phyloP scores from a whole-genome alignment of 495 filamentous ascomycete species.

The Penicillium samsonianum region DNA sequence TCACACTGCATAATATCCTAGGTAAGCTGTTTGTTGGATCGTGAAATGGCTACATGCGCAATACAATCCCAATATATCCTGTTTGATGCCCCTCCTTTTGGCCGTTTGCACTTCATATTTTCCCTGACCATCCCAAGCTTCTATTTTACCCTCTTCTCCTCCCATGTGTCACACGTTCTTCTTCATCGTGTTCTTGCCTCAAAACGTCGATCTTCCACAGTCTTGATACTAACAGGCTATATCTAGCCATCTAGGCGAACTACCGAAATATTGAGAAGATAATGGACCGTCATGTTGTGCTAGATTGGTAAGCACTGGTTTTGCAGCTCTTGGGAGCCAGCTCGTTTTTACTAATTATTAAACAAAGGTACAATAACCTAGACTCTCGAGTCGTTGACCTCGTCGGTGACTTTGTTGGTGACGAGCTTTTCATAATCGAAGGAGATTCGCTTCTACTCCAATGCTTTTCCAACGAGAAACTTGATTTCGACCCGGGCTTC shows the following conservation, averaged over 20 bases:
- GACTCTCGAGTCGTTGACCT: conserved; percentile 31
- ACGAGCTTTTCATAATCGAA: conserved; percentile 70
- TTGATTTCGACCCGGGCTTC: conserved; percentile 68
- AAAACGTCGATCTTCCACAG: neutral
- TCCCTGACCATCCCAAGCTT: neutral
- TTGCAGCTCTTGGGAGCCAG: neutral
- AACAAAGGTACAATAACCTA: conserved; percentile 23
- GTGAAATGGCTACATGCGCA: neutral
- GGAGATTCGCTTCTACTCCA: conserved; percentile 69
- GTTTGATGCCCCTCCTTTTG: conserved; percentile 1
- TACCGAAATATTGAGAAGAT: neutral
- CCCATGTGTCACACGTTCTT: neutral
- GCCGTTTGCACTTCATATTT: neutral
- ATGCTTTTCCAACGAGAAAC: conserved; percentile 56
- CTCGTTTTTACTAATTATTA: neutral
- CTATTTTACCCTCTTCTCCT: neutral
- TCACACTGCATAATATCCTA: neutral
- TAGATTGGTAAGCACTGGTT: neutral
- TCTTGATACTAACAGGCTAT: neutral
- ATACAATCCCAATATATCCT: neutral
- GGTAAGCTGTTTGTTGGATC: neutral
- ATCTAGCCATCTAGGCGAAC: neutral
- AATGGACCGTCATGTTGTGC: neutral
- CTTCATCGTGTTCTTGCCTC: neutral
- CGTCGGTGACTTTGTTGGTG: conserved; percentile 70